Evolutionary conservation across 2,329 filamentous ascomycete species (phyloP).

Genomic region (Sporothrix brasiliensis): DNA sequence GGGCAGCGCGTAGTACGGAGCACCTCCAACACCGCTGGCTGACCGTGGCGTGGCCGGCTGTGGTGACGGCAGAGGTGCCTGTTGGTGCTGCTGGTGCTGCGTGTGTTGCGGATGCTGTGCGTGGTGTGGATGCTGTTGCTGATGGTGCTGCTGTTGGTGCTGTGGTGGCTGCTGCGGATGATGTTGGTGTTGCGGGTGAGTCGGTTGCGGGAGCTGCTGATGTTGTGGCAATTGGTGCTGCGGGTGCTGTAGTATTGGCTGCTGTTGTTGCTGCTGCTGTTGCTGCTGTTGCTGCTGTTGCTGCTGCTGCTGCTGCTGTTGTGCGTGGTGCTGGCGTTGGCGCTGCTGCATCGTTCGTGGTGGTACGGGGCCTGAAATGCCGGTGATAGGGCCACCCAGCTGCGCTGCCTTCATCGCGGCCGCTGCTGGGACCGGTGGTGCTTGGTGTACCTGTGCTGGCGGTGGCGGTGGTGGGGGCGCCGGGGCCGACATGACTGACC

Average conservation of each 20-base stretch:
- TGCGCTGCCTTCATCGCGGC: conserved; percentile 46
- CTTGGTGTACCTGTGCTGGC: conserved; percentile 34
- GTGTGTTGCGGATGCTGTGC: conserved; percentile 34
- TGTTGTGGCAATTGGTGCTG: conserved; percentile 28
- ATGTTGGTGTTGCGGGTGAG: conserved; percentile 37
- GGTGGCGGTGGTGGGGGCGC: conserved; percentile 37
- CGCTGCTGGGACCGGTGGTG: not conserved
- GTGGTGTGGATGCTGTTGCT: conserved; percentile 45
- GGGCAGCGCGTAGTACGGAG: conserved; percentile 76
- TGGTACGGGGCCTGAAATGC: conserved; percentile 32
- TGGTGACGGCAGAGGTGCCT: conserved; percentile 37
- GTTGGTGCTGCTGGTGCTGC: conserved; percentile 26
- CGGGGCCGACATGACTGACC: conserved; percentile 43
- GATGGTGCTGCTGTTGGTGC: conserved; percentile 29
- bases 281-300: conserved; percentile 37
- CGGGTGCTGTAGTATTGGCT: conserved; percentile 34
- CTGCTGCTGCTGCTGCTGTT: conserved; percentile 28
- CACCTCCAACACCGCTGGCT: conserved; percentile 45
- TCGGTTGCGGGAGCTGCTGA: conserved; percentile 27
- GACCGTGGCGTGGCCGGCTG: conserved; percentile 36
- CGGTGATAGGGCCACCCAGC: conserved; percentile 35
- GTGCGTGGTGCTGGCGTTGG: conserved; percentile 29
- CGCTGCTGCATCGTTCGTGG: conserved; percentile 38
- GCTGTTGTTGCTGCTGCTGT: conserved; percentile 36
- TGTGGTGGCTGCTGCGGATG: conserved; percentile 30